Evolutionary conservation across 75 land plant genomes (phyloP).

Genomic region (Selaginella tamariscina): DNA sequence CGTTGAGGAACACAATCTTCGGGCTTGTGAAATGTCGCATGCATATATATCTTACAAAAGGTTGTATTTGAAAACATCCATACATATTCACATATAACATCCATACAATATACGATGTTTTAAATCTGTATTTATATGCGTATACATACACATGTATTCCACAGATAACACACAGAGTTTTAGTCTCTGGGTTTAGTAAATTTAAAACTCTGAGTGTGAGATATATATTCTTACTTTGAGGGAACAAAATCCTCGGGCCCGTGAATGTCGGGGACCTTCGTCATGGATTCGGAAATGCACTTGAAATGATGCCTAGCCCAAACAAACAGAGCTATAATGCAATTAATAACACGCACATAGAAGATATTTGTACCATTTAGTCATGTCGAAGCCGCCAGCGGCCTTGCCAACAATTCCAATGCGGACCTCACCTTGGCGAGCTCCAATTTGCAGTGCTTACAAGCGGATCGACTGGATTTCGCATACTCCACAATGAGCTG

Average conservation of each 20-base stretch:
- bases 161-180: no score
- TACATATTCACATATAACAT: no score
- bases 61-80: no score
- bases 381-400: slow-evolving; percentile 42
- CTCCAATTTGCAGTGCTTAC: slow-evolving; percentile 47
- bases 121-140: no score
- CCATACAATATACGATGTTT: no score
- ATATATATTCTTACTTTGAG: slow-evolving; percentile 62
- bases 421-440: slow-evolving; percentile 36
- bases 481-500: slow-evolving; percentile 65
- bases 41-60: no score
- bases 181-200: no score
- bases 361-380: slow-evolving; percentile 10
- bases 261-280: slow-evolving; percentile 13
- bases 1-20: no score
- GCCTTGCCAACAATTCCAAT: slow-evolving; percentile 39
- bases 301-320: slow-evolving; percentile 50
- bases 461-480: slow-evolving; percentile 58
- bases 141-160: no score
- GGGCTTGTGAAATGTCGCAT: no score
- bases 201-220: no score
- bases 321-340: slow-evolving; percentile 17
- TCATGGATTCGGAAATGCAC: slow-evolving; percentile 24
- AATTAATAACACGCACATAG: no score
- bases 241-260: not conserved